phyloP scores from a whole-genome alignment of 129 eudicot species.

The Rutidosis leptorrhynchoides region DNA sequence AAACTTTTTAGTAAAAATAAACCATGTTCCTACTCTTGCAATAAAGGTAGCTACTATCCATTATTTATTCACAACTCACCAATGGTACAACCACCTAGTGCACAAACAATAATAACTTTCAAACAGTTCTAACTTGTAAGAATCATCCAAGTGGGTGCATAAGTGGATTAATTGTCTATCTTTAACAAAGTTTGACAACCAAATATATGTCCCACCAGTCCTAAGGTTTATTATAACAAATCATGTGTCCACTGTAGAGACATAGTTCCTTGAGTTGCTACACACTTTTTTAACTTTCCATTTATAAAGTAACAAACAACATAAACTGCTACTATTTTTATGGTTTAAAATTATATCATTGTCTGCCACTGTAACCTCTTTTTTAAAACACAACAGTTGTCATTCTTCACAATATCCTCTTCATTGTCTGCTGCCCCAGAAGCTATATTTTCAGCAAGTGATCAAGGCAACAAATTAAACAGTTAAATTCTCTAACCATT shows the following conservation, averaged over 20 bases:
- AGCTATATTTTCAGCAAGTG: constrained; percentile 26
- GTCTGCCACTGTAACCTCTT: constrained; percentile 90
- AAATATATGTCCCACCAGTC: constrained; percentile 42
- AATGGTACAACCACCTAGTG: constrained; percentile 21
- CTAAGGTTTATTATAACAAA: constrained; percentile 25
- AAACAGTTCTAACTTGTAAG: constrained; percentile 35
- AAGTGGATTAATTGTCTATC: constrained; percentile 38
- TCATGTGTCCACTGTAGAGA: constrained; percentile 36
- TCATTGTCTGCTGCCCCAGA: constrained; percentile 50
- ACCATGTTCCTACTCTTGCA: constrained; percentile 12
- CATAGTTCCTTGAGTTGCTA: constrained; percentile 45
- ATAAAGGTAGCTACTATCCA: constrained; percentile 1
- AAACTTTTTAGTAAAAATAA: neutral
- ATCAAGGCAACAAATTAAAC: constrained; percentile 14
- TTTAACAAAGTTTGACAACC: constrained; percentile 47
- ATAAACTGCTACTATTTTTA: constrained; percentile 28
- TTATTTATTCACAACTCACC: constrained; percentile 13
- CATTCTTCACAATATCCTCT: constrained; percentile 57
- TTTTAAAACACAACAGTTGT: constrained; percentile 62
- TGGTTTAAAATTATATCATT: constrained; percentile 33
- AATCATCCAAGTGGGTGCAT: constrained; percentile 33
- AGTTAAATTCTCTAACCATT: constrained; percentile 13
- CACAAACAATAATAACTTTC: constrained; percentile 11
- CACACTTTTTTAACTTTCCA: constrained; percentile 25
- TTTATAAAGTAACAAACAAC: constrained; percentile 25